Evolutionary conservation across 306 rosid genomes (phyloP).

Genomic region (Pachyrhizus erosus): DNA sequence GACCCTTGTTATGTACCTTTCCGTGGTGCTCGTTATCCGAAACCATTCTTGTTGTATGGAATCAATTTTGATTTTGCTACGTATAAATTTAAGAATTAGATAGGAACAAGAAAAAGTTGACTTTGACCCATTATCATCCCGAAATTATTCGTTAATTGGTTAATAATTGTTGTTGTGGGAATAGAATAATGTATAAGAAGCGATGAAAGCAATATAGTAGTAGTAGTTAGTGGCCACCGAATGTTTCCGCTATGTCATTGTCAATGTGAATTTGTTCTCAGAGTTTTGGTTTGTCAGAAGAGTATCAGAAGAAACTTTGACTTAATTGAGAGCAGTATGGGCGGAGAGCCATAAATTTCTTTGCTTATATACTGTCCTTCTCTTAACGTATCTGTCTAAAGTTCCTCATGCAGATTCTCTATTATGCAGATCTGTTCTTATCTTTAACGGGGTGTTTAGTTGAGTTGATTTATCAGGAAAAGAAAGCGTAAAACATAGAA

Average conservation of each 20-base stretch:
- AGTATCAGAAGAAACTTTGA: conserved; percentile 6
- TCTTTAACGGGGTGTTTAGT: too few species aligned
- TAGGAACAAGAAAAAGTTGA: conserved; percentile 32
- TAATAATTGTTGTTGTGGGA: conserved; percentile 35
- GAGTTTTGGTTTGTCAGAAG: not conserved
- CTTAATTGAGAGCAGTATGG: conserved; percentile 13
- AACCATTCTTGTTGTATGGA: not conserved
- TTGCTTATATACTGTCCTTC: not conserved
- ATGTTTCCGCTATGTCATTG: conserved; percentile 23
- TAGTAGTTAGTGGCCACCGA: conserved; percentile 7
- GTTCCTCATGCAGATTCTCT: not conserved
- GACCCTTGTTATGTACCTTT: not conserved
- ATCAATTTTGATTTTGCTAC: conserved; percentile 12
- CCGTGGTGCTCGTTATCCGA: conserved; percentile 3
- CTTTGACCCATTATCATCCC: not conserved
- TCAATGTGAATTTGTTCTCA: conserved; percentile 40
- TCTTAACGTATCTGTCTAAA: not conserved
- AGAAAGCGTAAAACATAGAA: too few species aligned
- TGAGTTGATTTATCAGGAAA: too few species aligned
- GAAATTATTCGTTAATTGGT: not conserved
- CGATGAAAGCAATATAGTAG: not conserved
- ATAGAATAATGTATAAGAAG: conserved; percentile 37
- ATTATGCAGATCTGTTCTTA: not conserved
- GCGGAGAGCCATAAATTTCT: not conserved
- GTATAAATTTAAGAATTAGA: not conserved